Conservation (phyloP, 768 basidiomycete genomes). For the Pholiota microspora region DNA sequence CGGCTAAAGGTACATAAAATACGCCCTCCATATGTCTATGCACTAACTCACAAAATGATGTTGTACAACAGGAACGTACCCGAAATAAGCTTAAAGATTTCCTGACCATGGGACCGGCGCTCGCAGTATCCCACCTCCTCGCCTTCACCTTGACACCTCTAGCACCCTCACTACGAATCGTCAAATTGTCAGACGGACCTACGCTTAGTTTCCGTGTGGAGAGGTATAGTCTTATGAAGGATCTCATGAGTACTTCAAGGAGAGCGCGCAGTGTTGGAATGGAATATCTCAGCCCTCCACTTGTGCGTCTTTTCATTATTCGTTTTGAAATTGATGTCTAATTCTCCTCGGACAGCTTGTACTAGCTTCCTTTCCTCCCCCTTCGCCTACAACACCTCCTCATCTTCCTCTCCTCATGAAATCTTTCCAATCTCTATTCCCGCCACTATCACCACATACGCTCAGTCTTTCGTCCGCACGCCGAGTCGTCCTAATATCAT, state of each 20-base stretch:
- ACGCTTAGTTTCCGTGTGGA: slow-evolving; percentile 92
- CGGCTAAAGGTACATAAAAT: slow-evolving; percentile 68
- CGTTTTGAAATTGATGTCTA: slow-evolving; percentile 1
- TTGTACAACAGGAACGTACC: slow-evolving; percentile 70
- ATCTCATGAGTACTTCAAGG: slow-evolving; percentile 65
- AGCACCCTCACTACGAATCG: slow-evolving; percentile 83
- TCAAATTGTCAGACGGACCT: slow-evolving; percentile 86
- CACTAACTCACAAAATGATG: neutral
- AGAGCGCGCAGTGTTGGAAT: slow-evolving; percentile 75
- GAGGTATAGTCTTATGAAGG: slow-evolving; percentile 89
- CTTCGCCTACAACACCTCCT: slow-evolving; percentile 69
- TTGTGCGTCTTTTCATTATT: slow-evolving; percentile 50
- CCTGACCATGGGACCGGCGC: slow-evolving; percentile 84
- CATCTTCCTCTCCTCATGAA: slow-evolving; percentile 93
- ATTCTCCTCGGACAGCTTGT: slow-evolving; percentile 64
- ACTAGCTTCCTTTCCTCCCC: slow-evolving; percentile 81
- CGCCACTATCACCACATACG: slow-evolving; percentile 81
- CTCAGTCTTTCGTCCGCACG: slow-evolving; percentile 87
- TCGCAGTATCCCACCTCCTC: slow-evolving; percentile 90
- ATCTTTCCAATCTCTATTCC: slow-evolving; percentile 95
- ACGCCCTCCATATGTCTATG: neutral
- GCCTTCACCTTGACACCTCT: slow-evolving; percentile 87
- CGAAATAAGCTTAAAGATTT: slow-evolving; percentile 94
- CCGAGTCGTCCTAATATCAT: slow-evolving; percentile 89
- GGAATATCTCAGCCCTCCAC: slow-evolving; percentile 89